Evolutionary conservation across 2,329 filamentous ascomycete species (phyloP), one percentile per base, ranked within the genome.

Genomic region (Epichloe scottii): DNA sequence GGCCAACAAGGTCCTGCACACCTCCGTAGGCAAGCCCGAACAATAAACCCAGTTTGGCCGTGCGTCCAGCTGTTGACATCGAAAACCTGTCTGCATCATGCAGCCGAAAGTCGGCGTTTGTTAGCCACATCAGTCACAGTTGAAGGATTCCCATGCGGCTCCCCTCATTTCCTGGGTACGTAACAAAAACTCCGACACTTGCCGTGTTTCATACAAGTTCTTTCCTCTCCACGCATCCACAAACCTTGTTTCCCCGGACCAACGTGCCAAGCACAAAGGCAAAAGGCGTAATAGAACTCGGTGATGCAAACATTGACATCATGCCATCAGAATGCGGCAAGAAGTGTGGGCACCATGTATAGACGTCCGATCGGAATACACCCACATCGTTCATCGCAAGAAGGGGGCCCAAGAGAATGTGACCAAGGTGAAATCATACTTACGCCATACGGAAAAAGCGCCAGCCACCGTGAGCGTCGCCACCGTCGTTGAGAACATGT

Each of bases 381-480:
- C 33, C 41, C 12, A 42, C 26, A 2, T 17, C 26, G 26, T 30
- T 33, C 4, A 15, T 23, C 11, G 15, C 14, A 15, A 15, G 10
- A 33, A 40, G 34, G n/a, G 37, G 19, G 19, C 10, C n/a, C 4
- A 15, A 17, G 7, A 34, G 17, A n/a, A 5, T 55, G 57, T 56
- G 47, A 50, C 30, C 40, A 46, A 53, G 42, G 50, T 19, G 39
- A 44, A 51, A 45, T 48, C 39, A 47, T 46, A 73, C 84, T 64
- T 75, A 90, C 89, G 87, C 79, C 87, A 85, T 53, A 89, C 71
- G 64, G 89, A 95, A 73, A 95, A 96, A 8, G 82, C 76, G 2
- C 91, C 91, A 0, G 90, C 88, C 37, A 93, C 84, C 0, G 86
- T 85, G 65, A 95, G 71, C 45, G 87, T 90, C 26, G 93, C 89